Base-by-base conservation (phyloP, 768 basidiomycete genomes). In the Termitomyces sp. region DNA sequence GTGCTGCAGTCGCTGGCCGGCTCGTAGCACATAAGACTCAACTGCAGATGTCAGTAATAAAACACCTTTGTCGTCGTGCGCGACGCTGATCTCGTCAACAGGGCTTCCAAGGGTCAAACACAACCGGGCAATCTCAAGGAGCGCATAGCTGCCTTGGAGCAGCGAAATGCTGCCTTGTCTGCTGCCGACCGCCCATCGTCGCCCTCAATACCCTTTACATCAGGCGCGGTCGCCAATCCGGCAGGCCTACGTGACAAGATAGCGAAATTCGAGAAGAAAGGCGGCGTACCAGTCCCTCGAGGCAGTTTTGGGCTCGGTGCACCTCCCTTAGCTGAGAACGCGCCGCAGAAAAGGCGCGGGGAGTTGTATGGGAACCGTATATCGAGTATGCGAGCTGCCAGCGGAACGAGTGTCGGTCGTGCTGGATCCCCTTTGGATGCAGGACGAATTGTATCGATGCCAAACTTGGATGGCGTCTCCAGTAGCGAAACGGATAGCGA, bases 111-210 rank as follows among this genome's bases (percentile, higher is more conserved):
- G 47, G 49, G 68, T 13, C 67, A 70, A 60, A 50, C 67, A 43
- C 70, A 71, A 32, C 67, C 68, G 40, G 75, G 73, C 49, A 88
- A 86, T 66, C 81, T 91, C 64, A 90, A 85, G 70, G 89, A 91
- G 61, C 86, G 90, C 51, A 91, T 92, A 58, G 90, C 90, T 16
- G 89, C 89, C 25, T 74, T 92, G 46, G 83, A 92, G 66, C 88
- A 89, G 60, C 78, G 81, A 50, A 76, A 73, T 66, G 67, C 52
- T 50, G 66, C 52, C 57, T 62, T 59, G 56, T 59, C 53, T 23
- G 52, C 55, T 53, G 54, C 58, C 11, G 47, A 53, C 52, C 32
- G 52, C 33, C 50, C 71, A 11, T 65, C 69, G 20, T 65, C 72
- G 11, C 63, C 70, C 23, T 60, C 66, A 22, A 48, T 68, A 50